Conservation (phyloP, 2,329 filamentous ascomycete genomes). For the Nannizziopsis barbatae region DNA sequence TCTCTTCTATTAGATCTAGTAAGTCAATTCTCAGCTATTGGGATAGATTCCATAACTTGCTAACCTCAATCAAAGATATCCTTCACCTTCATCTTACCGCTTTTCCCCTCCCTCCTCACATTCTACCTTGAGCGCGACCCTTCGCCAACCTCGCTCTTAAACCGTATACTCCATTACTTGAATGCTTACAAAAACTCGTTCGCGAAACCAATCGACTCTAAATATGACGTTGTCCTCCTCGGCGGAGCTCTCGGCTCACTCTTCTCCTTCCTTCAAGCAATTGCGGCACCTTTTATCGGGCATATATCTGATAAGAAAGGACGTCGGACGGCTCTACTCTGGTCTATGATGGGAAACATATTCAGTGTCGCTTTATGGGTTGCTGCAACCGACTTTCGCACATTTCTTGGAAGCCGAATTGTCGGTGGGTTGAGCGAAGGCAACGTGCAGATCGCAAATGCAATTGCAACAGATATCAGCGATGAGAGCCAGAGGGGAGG, state of each 20-base stretch:
- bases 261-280: constrained; percentile 83
- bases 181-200: constrained; percentile 95
- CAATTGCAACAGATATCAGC: constrained; percentile 92
- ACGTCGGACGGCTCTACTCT: constrained; percentile 72
- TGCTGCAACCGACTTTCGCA: constrained; percentile 82
- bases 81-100: constrained; percentile 94
- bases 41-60: not conserved
- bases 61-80: constrained; percentile 55
- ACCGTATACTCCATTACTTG: constrained; percentile 66
- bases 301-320: constrained; percentile 79
- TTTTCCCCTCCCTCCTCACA: constrained; percentile 88
- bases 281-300: constrained; percentile 87
- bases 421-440: constrained; percentile 92
- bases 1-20: constrained; percentile 86
- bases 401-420: constrained; percentile 83
- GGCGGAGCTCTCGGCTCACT: constrained; percentile 88
- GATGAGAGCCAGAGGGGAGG: constrained; percentile 72
- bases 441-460: constrained; percentile 90
- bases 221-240: constrained; percentile 92
- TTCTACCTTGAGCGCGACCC: constrained; percentile 83
- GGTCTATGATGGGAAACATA: constrained; percentile 88
- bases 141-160: constrained; percentile 55
- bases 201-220: constrained; percentile 80
- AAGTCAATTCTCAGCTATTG: constrained; percentile 26
- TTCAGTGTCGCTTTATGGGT: constrained; percentile 91